Evolutionary conservation across 2,329 filamentous ascomycete species (phyloP), one percentile per base, ranked within the genome.

Genomic region (Rhynchosporium agropyri): DNA sequence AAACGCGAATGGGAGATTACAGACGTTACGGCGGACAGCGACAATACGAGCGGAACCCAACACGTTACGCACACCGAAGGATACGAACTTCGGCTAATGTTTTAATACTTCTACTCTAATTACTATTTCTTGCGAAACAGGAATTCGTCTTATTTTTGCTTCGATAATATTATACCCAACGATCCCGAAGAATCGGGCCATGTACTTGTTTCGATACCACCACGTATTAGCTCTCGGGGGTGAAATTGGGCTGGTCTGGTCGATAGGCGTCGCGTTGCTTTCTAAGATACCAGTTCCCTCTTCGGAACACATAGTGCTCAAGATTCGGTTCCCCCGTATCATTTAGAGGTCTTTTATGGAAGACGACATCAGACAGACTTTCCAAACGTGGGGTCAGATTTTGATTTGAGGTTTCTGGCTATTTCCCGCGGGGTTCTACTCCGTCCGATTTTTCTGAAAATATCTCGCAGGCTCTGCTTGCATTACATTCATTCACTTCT

Each of bases 1-100:
- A 86, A 87, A 71, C 76, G 79, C 42, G 84, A 87, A 68, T 87
- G 84, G 84, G 84, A 87, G 60, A 87, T 87, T 84, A 78, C 80
- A 33, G 84, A 87, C 73, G 58, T 70, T 49, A 64, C 65, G 55
- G 69, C 72, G 46, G 72, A 75, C 58, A 69, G 69, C 62, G 71
- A 73, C 50, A 69, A 63, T 33, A 58, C 59, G 49, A 66, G 59
- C 46, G 67, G 63, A 50, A 64, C 66, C 15, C 68, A 70, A 57
- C 67, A 68, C 46, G 67, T 69, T 42, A 61, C 66, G 42, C 67
- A 71, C 20, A 68, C 65, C 48, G 67, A 72, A 61, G 73, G 72
- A 56, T 73, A 72, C 66, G 74, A 75, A 69, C 66, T 75, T 63
- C 70, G 71, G 42, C 58, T 75, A 68, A 71, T 72, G 60, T 75